Evolutionary conservation across 768 basidiomycete species (phyloP).

Genomic region (Termitomyces sp.): DNA sequence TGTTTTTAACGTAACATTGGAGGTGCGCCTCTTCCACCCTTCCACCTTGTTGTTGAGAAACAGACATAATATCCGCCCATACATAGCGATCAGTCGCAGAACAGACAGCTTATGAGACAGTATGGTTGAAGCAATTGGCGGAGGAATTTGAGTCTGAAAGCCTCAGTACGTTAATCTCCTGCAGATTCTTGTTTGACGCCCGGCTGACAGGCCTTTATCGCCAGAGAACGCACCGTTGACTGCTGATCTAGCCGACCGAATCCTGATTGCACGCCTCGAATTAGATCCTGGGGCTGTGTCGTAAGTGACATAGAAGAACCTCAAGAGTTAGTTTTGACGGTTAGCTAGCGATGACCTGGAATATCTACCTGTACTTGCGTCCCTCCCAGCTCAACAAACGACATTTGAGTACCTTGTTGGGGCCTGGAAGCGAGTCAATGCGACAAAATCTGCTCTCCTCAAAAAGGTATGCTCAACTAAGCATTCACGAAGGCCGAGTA

Average conservation of each 20-base stretch:
- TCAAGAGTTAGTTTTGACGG: not conserved
- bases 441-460: constrained; percentile 44
- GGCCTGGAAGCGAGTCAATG: constrained; percentile 87
- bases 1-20: constrained; percentile 77
- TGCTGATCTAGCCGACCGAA: constrained; percentile 64
- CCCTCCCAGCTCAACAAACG: constrained; percentile 74
- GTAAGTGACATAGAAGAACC: constrained; percentile 36
- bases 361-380: constrained; percentile 68
- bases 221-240: constrained; percentile 42
- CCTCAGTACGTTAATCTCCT: constrained; percentile 33
- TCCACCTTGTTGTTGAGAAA: not conserved
- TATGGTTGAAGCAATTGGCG: constrained; percentile 80
- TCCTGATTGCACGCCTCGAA: constrained; percentile 83
- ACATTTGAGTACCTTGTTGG: constrained; percentile 87
- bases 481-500: not conserved
- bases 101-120: constrained; percentile 57
- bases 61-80: not conserved
- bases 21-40: constrained; percentile 66
- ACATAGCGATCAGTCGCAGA: constrained; percentile 19
- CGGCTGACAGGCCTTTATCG: constrained; percentile 2
- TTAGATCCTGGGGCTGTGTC: constrained; percentile 69
- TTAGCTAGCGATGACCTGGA: constrained; percentile 65
- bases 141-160: constrained; percentile 65
- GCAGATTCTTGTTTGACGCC: not conserved
- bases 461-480: constrained; percentile 51